These are phyloP conservation scores for Phyllosticta citriasiana DNA, from an alignment of 2,329 filamentous ascomycete species.

Conservation along the genomic window DNA sequence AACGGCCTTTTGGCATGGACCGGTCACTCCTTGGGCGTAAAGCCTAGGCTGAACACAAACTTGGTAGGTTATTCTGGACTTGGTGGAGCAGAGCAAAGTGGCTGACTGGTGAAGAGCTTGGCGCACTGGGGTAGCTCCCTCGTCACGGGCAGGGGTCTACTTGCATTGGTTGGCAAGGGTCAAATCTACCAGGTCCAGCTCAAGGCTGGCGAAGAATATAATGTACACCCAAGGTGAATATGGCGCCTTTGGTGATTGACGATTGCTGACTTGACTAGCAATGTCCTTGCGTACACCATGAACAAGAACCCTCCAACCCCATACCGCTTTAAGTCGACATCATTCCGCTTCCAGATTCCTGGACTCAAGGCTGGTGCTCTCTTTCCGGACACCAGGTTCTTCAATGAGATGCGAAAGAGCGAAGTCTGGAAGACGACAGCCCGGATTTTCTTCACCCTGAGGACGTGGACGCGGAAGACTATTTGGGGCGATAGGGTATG, in stretches of 20 bases:
- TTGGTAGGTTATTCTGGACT: slow-evolving; percentile 42
- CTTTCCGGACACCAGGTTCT: slow-evolving; percentile 62
- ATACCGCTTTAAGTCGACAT: slow-evolving; percentile 75
- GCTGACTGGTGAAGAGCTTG: slow-evolving; percentile 47
- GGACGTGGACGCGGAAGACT: slow-evolving; percentile 68
- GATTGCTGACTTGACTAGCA: slow-evolving; percentile 37
- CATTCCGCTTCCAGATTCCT: slow-evolving; percentile 69
- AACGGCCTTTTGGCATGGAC: slow-evolving; percentile 94
- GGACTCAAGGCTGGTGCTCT: slow-evolving; percentile 50
- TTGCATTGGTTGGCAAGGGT: slow-evolving; percentile 75
- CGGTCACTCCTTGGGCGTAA: slow-evolving; percentile 70
- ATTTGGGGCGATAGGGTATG: slow-evolving; percentile 82
- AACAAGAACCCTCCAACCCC: slow-evolving; percentile 64
- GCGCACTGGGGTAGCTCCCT: slow-evolving; percentile 88
- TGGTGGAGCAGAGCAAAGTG: neutral
- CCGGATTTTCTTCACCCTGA: slow-evolving; percentile 54
- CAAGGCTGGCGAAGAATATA: slow-evolving; percentile 75
- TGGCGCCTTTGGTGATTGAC: neutral
- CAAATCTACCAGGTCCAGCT: slow-evolving; percentile 82
- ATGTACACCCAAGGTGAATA: slow-evolving; percentile 64
- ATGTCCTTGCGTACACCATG: slow-evolving; percentile 83
- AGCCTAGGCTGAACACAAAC: slow-evolving; percentile 62
- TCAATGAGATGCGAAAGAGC: slow-evolving; percentile 58
- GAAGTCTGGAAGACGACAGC: slow-evolving; percentile 61
- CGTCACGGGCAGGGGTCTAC: slow-evolving; percentile 76